These are phyloP conservation scores for Chrysoporthe cubensis DNA, from an alignment of 2,329 filamentous ascomycete genomes.

Conservation along the genomic window DNA sequence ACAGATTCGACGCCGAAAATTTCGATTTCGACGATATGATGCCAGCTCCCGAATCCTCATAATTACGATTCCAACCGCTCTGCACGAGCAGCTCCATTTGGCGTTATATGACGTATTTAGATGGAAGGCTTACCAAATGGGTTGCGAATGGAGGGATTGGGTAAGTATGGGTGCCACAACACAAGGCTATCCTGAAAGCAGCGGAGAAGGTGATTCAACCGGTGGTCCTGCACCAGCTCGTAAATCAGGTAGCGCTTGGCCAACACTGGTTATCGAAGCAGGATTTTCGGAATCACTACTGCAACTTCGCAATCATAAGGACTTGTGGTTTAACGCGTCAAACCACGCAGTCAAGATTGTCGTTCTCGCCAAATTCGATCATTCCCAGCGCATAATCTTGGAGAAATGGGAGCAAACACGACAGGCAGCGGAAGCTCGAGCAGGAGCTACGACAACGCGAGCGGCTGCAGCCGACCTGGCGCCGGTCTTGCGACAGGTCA, in stretches of 20 bases:
- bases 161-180: no score
- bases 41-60: not conserved
- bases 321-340: not conserved
- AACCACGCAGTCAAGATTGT: not conserved
- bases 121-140: not conserved
- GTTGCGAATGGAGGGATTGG: not conserved
- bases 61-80: not conserved
- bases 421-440: not conserved
- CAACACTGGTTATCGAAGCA: not conserved
- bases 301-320: not conserved
- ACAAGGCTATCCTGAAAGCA: not conserved
- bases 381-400: not conserved
- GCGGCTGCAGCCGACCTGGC: not conserved
- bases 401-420: not conserved
- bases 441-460: not conserved
- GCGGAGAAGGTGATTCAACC: not conserved
- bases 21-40: not conserved
- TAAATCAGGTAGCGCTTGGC: not conserved
- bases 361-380: not conserved
- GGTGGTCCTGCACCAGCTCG: not conserved
- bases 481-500: not conserved
- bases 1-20: not conserved
- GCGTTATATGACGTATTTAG: not conserved
- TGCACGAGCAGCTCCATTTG: not conserved
- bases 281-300: not conserved